Base-by-base conservation (phyloP, 495 filamentous ascomycete species). In the Cercophora newfieldiana region DNA sequence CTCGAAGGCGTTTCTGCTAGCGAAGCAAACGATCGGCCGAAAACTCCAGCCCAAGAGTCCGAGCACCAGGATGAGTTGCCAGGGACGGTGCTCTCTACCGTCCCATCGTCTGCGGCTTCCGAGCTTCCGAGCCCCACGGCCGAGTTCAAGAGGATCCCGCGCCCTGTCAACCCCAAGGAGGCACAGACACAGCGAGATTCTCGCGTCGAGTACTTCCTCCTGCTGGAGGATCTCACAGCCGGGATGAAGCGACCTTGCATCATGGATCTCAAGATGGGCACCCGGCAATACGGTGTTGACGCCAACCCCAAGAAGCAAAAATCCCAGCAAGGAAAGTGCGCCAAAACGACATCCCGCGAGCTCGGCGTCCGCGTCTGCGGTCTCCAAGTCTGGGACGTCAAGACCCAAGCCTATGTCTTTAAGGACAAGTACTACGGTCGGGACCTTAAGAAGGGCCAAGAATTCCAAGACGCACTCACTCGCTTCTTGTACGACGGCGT, bases 201-300 rank as follows among this genome's bases (percentile, higher is more conserved):
- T 18, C 85, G 94, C 18, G 90, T 95, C 25, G 91, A 97, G 73
- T 94, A 94, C 70, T 99, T 99, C 76, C 82, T 99, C 7, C 83
- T 99, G 0, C 81, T 99, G n/a, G 95, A 99, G 78, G 95, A 99
- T 74, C 85, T 99, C 29, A 99, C 95, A 2, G 91, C 95, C 6
- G 95, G 95, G 33, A 97, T 99, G 94, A 91, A 91, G 72, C 89
- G 90, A 31, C 95, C 95, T 14, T 98, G 95, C 77, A 95, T 97
- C 48, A 89, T 99, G 70, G 95, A 99, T 76, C 82, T 99, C 65
- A 99, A 99, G 76, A 99, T 99, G 95, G 95, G 95, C 12, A 99
- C 95, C n/a, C 88, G 95, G 3, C 95, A 99, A 74, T 97, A 97
- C 77, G 95, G 95, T 16, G 86, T 97, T n/a, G 94, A 97, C 66